Evolutionary conservation across 78 protist genomes (phyloP).

Genomic region (Dictyostelium firmibasis): DNA sequence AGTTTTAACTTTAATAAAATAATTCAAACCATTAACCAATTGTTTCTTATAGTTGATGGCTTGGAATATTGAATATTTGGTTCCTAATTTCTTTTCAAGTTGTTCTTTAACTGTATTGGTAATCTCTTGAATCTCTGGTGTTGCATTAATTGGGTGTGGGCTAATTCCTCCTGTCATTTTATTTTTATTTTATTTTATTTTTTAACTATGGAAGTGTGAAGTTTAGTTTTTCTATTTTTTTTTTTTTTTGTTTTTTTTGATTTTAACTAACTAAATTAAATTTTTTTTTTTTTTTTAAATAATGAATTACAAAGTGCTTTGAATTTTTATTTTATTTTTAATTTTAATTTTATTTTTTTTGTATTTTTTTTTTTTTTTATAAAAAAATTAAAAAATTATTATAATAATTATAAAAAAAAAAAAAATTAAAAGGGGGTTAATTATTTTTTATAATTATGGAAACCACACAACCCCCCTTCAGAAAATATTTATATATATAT

Average conservation of each 20-base stretch:
- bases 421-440: background rate
- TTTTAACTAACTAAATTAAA: background rate
- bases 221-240: no score
- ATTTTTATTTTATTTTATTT: background rate
- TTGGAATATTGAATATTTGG: background rate
- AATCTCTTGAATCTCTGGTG: background rate
- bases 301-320: background rate
- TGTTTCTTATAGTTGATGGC: slow-evolving; percentile 8
- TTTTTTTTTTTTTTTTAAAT: background rate
- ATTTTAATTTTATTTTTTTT: background rate
- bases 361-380: background rate
- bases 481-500: background rate
- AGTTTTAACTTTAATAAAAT: slow-evolving; percentile 37
- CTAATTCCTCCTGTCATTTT: background rate
- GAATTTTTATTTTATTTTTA: background rate
- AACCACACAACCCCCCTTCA: background rate
- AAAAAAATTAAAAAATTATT: background rate
- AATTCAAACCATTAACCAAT: slow-evolving; percentile 53
- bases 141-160: background rate
- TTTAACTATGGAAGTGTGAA: background rate
- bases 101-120: background rate
- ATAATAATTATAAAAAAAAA: no score
- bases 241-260: background rate
- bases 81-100: background rate
- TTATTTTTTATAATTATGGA: background rate